Conservation (phyloP, 2,329 filamentous ascomycete species). For the Fusarium sambucinum region DNA sequence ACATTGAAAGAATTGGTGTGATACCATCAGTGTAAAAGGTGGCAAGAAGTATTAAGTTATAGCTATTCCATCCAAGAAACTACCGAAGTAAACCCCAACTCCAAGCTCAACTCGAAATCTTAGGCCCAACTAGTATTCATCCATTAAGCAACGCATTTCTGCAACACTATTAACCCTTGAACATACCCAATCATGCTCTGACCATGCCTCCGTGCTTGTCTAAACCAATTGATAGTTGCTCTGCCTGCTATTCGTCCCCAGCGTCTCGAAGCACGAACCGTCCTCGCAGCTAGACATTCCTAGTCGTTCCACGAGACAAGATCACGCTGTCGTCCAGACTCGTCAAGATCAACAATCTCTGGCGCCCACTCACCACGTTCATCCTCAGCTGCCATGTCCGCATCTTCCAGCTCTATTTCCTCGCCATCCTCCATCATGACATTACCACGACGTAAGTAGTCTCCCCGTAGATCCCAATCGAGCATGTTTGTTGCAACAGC, state of each 20-base stretch:
- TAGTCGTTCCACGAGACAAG: slow-evolving; percentile 63
- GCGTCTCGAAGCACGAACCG: slow-evolving; percentile 3
- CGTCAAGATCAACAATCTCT: slow-evolving; percentile 65
- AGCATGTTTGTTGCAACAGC: slow-evolving; percentile 53
- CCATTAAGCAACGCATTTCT: neutral
- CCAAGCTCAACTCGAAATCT: slow-evolving; percentile 4
- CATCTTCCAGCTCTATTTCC: slow-evolving; percentile 60
- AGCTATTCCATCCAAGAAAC: neutral
- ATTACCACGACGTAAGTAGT: slow-evolving; percentile 62
- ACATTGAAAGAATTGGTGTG: neutral
- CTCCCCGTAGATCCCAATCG: slow-evolving; percentile 67
- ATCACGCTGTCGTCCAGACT: slow-evolving; percentile 63
- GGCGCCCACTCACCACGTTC: slow-evolving; percentile 66
- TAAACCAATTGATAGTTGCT: neutral
- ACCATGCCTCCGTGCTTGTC: neutral
- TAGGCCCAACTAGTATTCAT: neutral
- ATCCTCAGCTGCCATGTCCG: slow-evolving; percentile 66
- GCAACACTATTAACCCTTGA: neutral
- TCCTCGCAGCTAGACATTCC: slow-evolving; percentile 17
- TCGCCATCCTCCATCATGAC: slow-evolving; percentile 67
- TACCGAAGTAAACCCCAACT: neutral
- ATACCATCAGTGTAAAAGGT: neutral
- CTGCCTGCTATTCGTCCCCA: neutral
- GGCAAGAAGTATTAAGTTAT: neutral
- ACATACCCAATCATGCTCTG: neutral